These are phyloP conservation scores for Wickerhamomyces rabaulensis DNA, from an alignment of 805 yeast species.

Conservation along the genomic window DNA sequence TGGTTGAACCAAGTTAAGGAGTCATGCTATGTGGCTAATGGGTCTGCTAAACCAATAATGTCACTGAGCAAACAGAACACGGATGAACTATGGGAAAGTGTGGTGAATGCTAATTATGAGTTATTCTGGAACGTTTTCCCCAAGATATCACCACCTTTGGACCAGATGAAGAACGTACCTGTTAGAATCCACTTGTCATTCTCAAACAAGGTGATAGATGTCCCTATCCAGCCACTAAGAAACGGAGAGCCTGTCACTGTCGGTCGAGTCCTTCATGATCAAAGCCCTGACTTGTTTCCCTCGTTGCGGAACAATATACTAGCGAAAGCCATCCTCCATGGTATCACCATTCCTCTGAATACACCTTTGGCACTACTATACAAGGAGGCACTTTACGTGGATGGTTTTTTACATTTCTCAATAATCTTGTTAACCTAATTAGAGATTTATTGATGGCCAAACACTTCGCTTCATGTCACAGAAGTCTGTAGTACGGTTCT, in stretches of 20 bases:
- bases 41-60: slow-evolving; percentile 81
- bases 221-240: slow-evolving; percentile 20
- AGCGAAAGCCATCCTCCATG: slow-evolving; percentile 48
- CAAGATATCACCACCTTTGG: slow-evolving; percentile 12
- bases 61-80: slow-evolving; percentile 61
- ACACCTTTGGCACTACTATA: slow-evolving; percentile 43
- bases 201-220: slow-evolving; percentile 30
- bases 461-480: too few relatives aligned
- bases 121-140: slow-evolving; percentile 20
- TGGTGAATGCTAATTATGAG: slow-evolving; percentile 31
- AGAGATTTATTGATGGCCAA: too few relatives aligned
- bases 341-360: slow-evolving; percentile 42
- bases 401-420: slow-evolving; percentile 60
- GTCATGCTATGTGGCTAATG: slow-evolving; percentile 67
- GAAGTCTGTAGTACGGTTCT: too few relatives aligned
- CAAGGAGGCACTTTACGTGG: slow-evolving; percentile 42
- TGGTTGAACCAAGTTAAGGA: slow-evolving; percentile 84
- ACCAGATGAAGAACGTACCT: slow-evolving; percentile 38
- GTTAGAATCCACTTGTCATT: slow-evolving; percentile 41
- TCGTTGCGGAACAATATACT: slow-evolving; percentile 21
- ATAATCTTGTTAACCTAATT: slow-evolving; percentile 31
- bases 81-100: slow-evolving; percentile 49
- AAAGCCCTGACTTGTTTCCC: slow-evolving; percentile 44
- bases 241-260: slow-evolving; percentile 24
- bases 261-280: slow-evolving; percentile 33